Base-by-base conservation (phyloP, 306 rosid species). In the Ammopiptanthus mongolicus region DNA sequence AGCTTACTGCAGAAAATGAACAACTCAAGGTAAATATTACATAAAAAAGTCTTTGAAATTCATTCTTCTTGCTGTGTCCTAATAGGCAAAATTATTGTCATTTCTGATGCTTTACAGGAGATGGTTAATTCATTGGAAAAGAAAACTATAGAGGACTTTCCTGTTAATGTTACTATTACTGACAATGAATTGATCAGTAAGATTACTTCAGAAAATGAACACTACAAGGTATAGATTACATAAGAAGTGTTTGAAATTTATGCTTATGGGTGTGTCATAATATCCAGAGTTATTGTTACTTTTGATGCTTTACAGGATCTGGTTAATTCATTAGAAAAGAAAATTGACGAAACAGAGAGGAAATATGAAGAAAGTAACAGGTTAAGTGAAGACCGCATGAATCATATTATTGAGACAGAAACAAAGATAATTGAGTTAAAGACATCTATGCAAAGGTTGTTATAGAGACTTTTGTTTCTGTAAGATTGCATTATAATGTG, bases 361-460 rank as follows among this genome's bases (percentile, higher is more conserved):
- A 93, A 73, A 79, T 89, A 81, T 61, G 81, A 76, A 62, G 85
- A 81, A 63, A 4, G 41, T 55, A 81, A 3, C 70, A 67, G 13
- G 67, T 77, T 87, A 57, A 82, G 99, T 77, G 92, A 92, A 65
- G 97, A 95, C 69, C 89, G 96, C 59, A 82, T 87, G 87, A 90
- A 83, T 83, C 99, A 88, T 85, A 90, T 90, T 64, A 31, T 67
- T 34, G 93, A 84, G 25, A 91, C 97, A 39, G 99, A 95, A 80
- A 80, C 86, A 19, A 90, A 85, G 89, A 92, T 95, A 61, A 90
- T 90, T 76, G 89, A 90, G 36, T 72, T 92, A 75, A 95, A 92
- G 89, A 90, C 95, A 33, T 8, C 86, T 61, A 90, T 87, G 96
- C 97, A 90, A 51, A 95, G 97, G 99, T 95, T 77, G 67, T 71